Conservation (phyloP, 352 stramenopile genomes). For the Pythium brachiatum region DNA sequence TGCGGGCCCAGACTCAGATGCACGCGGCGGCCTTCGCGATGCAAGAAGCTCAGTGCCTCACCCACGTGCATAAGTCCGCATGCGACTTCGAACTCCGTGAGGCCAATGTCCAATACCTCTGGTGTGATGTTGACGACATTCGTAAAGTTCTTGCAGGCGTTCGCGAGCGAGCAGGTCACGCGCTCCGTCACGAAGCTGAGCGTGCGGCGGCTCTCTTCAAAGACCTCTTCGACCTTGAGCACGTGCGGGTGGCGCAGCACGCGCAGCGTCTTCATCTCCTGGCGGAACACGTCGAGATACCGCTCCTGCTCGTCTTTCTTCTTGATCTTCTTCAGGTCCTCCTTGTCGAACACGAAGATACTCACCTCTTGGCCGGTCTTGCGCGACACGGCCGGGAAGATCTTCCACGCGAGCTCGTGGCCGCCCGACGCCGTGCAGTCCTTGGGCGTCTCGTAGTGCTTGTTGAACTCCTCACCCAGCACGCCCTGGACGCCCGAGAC, state of each 20-base stretch:
- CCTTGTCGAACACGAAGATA: conserved; percentile 87
- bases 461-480: conserved; percentile 82
- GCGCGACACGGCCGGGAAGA: conserved; percentile 77
- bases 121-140: conserved; percentile 85
- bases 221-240: conserved; percentile 90
- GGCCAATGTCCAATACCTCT: conserved; percentile 83
- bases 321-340: conserved; percentile 80
- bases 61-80: conserved; percentile 87
- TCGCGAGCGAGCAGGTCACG: conserved; percentile 87
- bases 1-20: conserved; percentile 84
- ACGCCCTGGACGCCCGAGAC: conserved; percentile 65
- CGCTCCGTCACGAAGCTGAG: conserved; percentile 90
- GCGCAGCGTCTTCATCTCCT: conserved; percentile 87
- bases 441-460: conserved; percentile 85
- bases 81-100: conserved; percentile 86
- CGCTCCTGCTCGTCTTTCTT: conserved; percentile 86
- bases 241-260: conserved; percentile 86
- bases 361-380: conserved; percentile 81
- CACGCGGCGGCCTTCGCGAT: conserved; percentile 86
- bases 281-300: conserved; percentile 82
- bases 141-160: conserved; percentile 88
- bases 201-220: conserved; percentile 82
- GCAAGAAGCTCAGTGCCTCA: conserved; percentile 88
- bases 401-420: conserved; percentile 82
- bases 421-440: conserved; percentile 81